phyloP scores from a whole-genome alignment of 352 stramenopile genomes.

The Salisapilia sapeloensis region DNA sequence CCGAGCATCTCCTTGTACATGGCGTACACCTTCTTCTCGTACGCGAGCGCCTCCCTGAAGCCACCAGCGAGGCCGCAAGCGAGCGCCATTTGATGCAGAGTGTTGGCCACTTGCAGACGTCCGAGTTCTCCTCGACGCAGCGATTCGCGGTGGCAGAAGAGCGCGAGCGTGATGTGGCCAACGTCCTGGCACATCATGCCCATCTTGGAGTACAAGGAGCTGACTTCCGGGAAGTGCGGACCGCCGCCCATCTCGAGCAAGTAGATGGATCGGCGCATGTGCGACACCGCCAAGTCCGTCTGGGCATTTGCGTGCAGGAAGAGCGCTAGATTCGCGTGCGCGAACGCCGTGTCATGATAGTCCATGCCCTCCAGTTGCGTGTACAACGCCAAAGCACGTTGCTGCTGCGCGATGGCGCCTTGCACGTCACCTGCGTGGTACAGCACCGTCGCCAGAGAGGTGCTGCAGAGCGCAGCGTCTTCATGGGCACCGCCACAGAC shows the following conservation, averaged over 20 bases:
- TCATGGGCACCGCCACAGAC: constrained; percentile 87
- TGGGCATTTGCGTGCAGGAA: constrained; percentile 81
- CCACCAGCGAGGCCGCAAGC: constrained; percentile 57
- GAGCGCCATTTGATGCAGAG: constrained; percentile 78
- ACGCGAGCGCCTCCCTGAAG: constrained; percentile 74
- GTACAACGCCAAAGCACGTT: constrained; percentile 83
- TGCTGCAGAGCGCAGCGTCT: constrained; percentile 84
- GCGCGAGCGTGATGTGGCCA: constrained; percentile 66
- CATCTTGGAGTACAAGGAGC: constrained; percentile 87
- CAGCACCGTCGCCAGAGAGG: constrained; percentile 84
- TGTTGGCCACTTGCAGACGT: constrained; percentile 72
- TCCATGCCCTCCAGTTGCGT: constrained; percentile 88
- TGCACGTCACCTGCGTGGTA: constrained; percentile 84
- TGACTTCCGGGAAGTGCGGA: constrained; percentile 81
- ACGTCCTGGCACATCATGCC: constrained; percentile 90
- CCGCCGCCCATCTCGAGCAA: constrained; percentile 87
- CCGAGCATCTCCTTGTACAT: constrained; percentile 73
- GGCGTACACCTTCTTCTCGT: constrained; percentile 81
- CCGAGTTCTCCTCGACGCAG: constrained; percentile 78
- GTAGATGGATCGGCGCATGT: constrained; percentile 86
- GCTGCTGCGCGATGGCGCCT: constrained; percentile 78
- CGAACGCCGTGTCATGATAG: constrained; percentile 82
- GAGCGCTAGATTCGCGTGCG: constrained; percentile 84
- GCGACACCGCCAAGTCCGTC: constrained; percentile 70
- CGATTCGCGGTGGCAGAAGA: constrained; percentile 80